Evolutionary conservation across 371 early-diverging fungal genomes (phyloP).

Genomic region (Gilbertella persicaria): DNA sequence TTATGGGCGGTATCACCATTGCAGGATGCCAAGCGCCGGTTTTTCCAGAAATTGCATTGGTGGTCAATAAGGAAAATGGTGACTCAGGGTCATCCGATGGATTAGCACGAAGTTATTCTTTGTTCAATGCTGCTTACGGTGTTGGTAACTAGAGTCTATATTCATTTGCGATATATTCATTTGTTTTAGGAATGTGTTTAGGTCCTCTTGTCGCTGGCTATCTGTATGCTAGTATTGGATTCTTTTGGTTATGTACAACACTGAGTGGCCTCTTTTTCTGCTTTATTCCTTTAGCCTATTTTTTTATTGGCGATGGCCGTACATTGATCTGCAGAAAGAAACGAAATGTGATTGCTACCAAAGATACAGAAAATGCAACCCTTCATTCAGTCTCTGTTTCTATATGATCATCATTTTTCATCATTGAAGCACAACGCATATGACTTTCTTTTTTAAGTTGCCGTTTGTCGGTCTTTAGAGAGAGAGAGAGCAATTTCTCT

Average conservation of each 20-base stretch:
- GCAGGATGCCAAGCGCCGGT: constrained; percentile 47
- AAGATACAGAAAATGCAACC: too few species aligned
- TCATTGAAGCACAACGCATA: too few species aligned
- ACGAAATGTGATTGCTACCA: too few species aligned
- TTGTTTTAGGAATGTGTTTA: constrained; percentile 24
- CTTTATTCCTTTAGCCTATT: constrained; percentile 40
- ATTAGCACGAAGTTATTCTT: constrained; percentile 40
- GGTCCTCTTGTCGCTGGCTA: constrained; percentile 28
- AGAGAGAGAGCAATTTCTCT: background rate
- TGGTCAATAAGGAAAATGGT: constrained; percentile 35
- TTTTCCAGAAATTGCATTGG: constrained; percentile 45
- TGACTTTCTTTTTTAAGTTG: too few species aligned
- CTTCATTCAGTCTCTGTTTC: too few species aligned
- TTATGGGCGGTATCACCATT: constrained; percentile 37
- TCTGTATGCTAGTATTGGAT: constrained; percentile 23
- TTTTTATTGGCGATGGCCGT: constrained; percentile 29
- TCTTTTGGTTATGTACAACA: constrained; percentile 30
- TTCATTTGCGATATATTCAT: background rate
- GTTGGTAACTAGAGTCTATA: constrained; percentile 22
- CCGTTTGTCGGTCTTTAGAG: too few species aligned
- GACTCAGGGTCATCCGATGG: constrained; percentile 30
- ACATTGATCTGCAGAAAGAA: constrained; percentile 4
- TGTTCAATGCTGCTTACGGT: constrained; percentile 49
- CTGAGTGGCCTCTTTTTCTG: constrained; percentile 29
- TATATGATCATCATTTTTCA: too few species aligned